Base-by-base conservation (phyloP, 345 rosid species). In the Limnanthes douglasii region DNA sequence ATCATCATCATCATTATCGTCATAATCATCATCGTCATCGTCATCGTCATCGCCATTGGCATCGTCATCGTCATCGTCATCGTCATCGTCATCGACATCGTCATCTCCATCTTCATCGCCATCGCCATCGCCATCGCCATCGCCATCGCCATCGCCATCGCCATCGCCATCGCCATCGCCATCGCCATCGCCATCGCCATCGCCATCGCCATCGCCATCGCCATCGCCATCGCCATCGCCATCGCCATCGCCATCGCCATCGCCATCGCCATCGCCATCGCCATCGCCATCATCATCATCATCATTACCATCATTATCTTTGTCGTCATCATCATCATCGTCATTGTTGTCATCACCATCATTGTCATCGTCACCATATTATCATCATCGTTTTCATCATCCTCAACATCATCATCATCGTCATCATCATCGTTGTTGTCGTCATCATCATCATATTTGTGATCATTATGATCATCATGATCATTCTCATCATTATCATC, bases 131-230 rank as follows among this genome's bases (percentile, higher is more conserved):
- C 8, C 27, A 24, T 24, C 27, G 8, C 8, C 27, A 24, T 8
- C 27, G 8, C 8, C 27, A 24, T 24, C 27, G 8, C 27, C 27
- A 24, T 24, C 8, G 8, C 27, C 8, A 24, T 24, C 27, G n/a
- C 10, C 33, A 29, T 3, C 33, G n/a, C 10, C 33, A 3, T 3
- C 10, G 13, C n/a, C 5, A 29, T 29, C 10, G n/a, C 13, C 10
- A 29, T 4, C 4, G 13, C n/a, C 10, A 29, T 11, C 33, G n/a
- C n/a, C 33, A 29, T 29, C 33, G n/a, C n/a, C 33, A 29, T 29
- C 33, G n/a, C 10, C 33, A 29, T 29, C 33, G n/a, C n/a, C 33
- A 29, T 29, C 33, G n/a, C n/a, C 33, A 29, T 11, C 33, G n/a
- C n/a, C 13, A 29, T 29, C 13, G n/a, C n/a, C 33, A 29, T 11